Evolutionary conservation across 257 asterid genomes (phyloP).

Genomic region (Nicotiana knightiana): DNA sequence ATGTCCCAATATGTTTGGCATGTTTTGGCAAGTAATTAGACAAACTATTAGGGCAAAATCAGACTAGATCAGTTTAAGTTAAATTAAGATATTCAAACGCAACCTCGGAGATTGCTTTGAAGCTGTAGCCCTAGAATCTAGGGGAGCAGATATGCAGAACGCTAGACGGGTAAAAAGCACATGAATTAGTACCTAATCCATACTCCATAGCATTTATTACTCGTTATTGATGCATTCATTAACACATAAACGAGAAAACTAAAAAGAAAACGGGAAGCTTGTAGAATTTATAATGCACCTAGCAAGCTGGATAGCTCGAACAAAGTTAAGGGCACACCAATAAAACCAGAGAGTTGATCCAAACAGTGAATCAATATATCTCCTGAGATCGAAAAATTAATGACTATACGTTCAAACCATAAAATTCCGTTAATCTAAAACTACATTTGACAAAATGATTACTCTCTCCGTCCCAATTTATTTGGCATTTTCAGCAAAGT

Average conservation of each 20-base stretch:
- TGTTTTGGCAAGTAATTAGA: neutral
- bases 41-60: neutral
- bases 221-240: neutral
- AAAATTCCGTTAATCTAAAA: neutral
- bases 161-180: neutral
- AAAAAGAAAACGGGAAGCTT: neutral
- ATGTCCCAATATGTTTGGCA: neutral
- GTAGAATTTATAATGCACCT: neutral
- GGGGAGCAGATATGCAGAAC: neutral
- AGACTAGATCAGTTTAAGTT: neutral
- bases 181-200: neutral
- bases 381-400: neutral
- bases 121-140: neutral
- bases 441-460: slow-evolving; percentile 3
- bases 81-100: neutral
- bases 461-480: neutral
- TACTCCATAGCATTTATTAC: neutral
- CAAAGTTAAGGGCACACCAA: neutral
- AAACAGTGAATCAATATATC: neutral
- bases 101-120: neutral
- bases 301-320: neutral
- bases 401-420: neutral
- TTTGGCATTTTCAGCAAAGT: neutral
- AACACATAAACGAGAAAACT: neutral
- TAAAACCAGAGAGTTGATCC: neutral